Conservation (phyloP, 768 basidiomycete genomes). For the Saitozyma podzolica region DNA sequence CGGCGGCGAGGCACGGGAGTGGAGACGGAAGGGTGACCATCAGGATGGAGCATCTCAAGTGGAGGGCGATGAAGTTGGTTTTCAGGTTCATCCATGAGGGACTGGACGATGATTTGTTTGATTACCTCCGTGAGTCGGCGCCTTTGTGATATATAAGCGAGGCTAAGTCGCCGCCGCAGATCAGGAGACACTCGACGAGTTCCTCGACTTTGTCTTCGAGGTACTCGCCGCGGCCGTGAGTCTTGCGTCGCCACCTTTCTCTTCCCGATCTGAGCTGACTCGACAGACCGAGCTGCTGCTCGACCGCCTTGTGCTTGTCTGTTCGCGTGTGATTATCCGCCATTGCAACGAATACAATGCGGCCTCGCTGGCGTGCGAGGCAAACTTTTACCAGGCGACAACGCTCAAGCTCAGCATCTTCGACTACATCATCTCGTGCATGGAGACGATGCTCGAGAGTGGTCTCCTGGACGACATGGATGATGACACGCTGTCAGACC, state of each 20-base stretch:
- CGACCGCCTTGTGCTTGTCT: constrained; percentile 78
- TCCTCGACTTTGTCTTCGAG: constrained; percentile 82
- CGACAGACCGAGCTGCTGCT: constrained; percentile 79
- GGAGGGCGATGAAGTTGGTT: constrained; percentile 74
- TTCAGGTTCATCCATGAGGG: constrained; percentile 77
- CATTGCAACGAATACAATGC: constrained; percentile 73
- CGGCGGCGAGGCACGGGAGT: constrained; percentile 60
- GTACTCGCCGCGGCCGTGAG: constrained; percentile 81
- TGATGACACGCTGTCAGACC: constrained; percentile 64
- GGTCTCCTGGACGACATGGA: constrained; percentile 76
- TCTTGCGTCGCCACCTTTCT: constrained; percentile 10
- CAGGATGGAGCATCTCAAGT: constrained; percentile 69
- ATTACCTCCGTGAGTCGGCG: constrained; percentile 62
- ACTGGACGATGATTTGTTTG: constrained; percentile 66
- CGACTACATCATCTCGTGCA: constrained; percentile 74
- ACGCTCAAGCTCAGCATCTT: constrained; percentile 71
- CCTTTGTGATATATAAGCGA: neutral
- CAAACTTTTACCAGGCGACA: constrained; percentile 70
- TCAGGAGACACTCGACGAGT: constrained; percentile 68
- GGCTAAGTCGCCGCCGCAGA: constrained; percentile 54
- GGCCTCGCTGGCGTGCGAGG: constrained; percentile 76
- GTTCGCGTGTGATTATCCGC: constrained; percentile 71
- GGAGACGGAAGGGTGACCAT: constrained; percentile 62
- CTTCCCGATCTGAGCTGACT: neutral
- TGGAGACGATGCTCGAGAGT: constrained; percentile 82